Percentiles rank a stretch among this genome's conserved stretches.
Evolutionary conservation across 768 basidiomycete genomes (phyloP).

Genomic region (Dictyophora rubrovolvata): DNA sequence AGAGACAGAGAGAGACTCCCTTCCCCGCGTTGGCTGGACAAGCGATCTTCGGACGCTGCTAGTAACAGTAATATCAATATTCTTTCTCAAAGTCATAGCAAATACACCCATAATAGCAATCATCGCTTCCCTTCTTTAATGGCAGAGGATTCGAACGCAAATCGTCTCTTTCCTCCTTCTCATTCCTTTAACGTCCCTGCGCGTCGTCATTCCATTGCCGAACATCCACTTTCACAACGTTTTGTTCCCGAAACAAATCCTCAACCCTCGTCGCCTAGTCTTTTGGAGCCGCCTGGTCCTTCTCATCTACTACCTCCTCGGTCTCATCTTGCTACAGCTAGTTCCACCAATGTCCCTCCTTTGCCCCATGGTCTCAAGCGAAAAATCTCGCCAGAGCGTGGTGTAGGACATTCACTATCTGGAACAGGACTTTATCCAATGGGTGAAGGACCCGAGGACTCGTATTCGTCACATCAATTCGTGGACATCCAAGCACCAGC

Average conservation of each 20-base stretch:
- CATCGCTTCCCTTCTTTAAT: background rate
- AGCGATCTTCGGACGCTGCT: background rate
- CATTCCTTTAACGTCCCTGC: slow-evolving; percentile 55
- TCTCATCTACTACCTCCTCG: slow-evolving; percentile 15
- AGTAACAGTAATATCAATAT: background rate
- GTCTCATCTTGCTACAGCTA: slow-evolving; percentile 3
- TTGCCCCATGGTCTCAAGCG: slow-evolving; percentile 58
- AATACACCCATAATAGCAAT: background rate
- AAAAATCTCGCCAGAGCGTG: slow-evolving; percentile 69
- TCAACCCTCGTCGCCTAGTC: background rate
- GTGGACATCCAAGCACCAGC: slow-evolving; percentile 47
- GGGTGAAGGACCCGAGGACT: slow-evolving; percentile 59
- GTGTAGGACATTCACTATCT: slow-evolving; percentile 13
- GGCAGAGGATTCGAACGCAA: background rate
- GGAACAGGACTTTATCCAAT: slow-evolving; percentile 31
- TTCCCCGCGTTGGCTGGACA: background rate
- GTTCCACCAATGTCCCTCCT: background rate
- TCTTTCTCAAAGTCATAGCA: background rate
- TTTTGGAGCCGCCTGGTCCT: background rate
- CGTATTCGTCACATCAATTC: slow-evolving; percentile 51
- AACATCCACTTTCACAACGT: slow-evolving; percentile 26
- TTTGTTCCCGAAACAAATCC: background rate
- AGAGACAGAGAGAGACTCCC: background rate
- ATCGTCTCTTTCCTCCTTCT: background rate
- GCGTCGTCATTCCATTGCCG: slow-evolving; percentile 63